A percentile compares a stretch with the other conserved stretches of the same genome.
phyloP scores from a whole-genome alignment of 1,284 basidiomycete genomes.

The Rhodotorula sp. region DNA sequence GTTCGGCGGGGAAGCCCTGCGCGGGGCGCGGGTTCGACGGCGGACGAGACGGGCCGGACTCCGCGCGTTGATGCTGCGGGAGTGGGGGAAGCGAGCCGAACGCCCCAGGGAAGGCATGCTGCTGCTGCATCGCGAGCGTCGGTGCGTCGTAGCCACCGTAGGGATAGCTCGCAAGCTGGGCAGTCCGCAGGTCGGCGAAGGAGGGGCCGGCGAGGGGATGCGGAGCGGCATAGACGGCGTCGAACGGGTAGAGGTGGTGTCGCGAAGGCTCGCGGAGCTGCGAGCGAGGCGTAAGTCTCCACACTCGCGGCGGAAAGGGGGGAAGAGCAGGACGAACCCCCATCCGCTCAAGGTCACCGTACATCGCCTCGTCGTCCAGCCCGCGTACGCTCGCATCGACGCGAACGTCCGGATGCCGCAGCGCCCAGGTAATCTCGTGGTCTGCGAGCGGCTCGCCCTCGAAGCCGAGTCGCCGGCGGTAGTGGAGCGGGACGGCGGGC shows the following conservation, averaged over 20 bases:
- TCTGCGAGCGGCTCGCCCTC: constrained; percentile 43
- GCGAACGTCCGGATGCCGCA: constrained; percentile 38
- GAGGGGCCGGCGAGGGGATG: background rate
- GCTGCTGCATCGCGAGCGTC: constrained; percentile 3
- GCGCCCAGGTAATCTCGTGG: constrained; percentile 42
- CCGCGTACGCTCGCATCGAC: constrained; percentile 33
- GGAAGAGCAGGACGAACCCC: constrained; percentile 34
- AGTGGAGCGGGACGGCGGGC: constrained; percentile 40
- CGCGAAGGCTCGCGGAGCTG: constrained; percentile 33
- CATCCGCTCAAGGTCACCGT: constrained; percentile 45
- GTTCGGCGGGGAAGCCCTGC: constrained; percentile 4
- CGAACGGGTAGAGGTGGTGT: constrained; percentile 13
- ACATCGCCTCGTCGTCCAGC: constrained; percentile 41
- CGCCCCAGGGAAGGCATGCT: background rate
- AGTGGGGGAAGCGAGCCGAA: constrained; percentile 12
- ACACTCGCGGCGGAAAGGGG: background rate
- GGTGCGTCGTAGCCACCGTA: constrained; percentile 19
- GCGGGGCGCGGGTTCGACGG: constrained; percentile 5
- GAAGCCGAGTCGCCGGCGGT: constrained; percentile 38
- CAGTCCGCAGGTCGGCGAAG: constrained; percentile 15
- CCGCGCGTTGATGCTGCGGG: background rate
- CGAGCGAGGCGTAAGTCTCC: background rate
- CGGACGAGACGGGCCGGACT: background rate
- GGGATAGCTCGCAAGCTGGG: constrained; percentile 1
- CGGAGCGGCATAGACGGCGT: constrained; percentile 3